Conservation (phyloP, 1,139 yeast species). For the Yamadazyma dushanensis region DNA sequence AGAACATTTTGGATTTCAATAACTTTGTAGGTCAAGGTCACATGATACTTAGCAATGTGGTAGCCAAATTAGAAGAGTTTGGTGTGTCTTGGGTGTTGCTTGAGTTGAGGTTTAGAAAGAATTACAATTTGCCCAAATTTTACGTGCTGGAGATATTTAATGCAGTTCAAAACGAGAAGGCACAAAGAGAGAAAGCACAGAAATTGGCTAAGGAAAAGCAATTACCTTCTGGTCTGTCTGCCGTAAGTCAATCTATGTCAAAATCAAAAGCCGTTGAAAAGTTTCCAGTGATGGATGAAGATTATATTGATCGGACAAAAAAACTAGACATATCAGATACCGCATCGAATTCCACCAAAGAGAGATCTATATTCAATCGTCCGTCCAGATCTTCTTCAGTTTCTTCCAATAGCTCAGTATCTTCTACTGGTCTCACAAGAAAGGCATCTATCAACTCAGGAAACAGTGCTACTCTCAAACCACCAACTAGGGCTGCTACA, state of each 20-base stretch:
- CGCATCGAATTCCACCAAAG: conserved; percentile 5
- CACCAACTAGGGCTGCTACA: conserved; percentile 10
- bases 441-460: conserved; percentile 19
- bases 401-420: conserved; percentile 18
- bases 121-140: conserved; percentile 26
- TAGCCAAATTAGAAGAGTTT: conserved; percentile 33
- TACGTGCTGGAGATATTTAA: conserved; percentile 7
- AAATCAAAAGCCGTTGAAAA: conserved; percentile 4
- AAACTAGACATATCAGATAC: conserved; percentile 19
- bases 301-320: conserved; percentile 18
- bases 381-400: conserved; percentile 32
- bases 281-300: conserved; percentile 17
- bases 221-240: too few relatives aligned
- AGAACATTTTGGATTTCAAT: conserved; percentile 39
- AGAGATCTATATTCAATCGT: conserved; percentile 17
- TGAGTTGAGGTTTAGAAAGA: conserved; percentile 39
- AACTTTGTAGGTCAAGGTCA: conserved; percentile 37
- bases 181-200: too few relatives aligned
- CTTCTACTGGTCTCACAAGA: conserved; percentile 13
- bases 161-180: conserved; percentile 3
- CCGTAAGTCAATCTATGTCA: too few relatives aligned
- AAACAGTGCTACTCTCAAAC: conserved; percentile 14
- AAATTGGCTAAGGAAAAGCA: conserved; percentile 1
- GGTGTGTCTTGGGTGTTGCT: conserved; percentile 35
- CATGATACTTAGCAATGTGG: conserved; percentile 23